Percentiles rank a stretch among this genome's conserved stretches.
These are phyloP conservation scores for Pestalotiopsis sp. DNA, from an alignment of 2,329 filamentous ascomycete species.

Conservation along the genomic window DNA sequence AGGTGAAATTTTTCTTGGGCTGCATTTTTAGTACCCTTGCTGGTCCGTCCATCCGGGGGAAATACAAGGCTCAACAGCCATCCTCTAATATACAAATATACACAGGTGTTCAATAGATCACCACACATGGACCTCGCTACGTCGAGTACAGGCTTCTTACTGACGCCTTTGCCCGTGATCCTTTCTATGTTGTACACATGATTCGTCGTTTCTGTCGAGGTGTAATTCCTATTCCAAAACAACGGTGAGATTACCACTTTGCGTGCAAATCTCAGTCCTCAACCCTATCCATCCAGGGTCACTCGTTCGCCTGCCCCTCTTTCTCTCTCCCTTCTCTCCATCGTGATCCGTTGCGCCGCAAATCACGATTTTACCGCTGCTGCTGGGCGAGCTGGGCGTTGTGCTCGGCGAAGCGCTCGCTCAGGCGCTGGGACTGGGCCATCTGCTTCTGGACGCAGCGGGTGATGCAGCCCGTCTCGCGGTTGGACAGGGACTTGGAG, in stretches of 20 bases:
- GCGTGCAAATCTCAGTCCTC: background rate
- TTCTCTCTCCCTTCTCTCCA: background rate
- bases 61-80: background rate
- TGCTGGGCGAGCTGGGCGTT: slow-evolving; percentile 60
- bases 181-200: background rate
- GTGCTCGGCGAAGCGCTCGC: slow-evolving; percentile 82
- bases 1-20: slow-evolving; percentile 2
- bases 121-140: background rate
- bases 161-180: background rate
- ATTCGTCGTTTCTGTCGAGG: background rate
- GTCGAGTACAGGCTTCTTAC: background rate
- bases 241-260: background rate
- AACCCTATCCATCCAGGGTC: too few relatives aligned
- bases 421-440: slow-evolving; percentile 85
- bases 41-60: background rate
- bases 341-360: slow-evolving; percentile 4
- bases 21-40: background rate
- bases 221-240: background rate
- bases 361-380: slow-evolving; percentile 37
- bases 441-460: slow-evolving; percentile 96
- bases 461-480: slow-evolving; percentile 89
- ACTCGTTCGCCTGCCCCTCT: background rate
- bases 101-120: background rate
- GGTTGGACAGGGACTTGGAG: slow-evolving; percentile 85
- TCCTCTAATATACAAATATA: slow-evolving; percentile 2